A percentile compares a stretch with the other conserved stretches of the same genome.
These are phyloP conservation scores for Eimeria acervulina DNA, from an alignment of 169 alveolate species.

Conservation along the genomic window DNA sequence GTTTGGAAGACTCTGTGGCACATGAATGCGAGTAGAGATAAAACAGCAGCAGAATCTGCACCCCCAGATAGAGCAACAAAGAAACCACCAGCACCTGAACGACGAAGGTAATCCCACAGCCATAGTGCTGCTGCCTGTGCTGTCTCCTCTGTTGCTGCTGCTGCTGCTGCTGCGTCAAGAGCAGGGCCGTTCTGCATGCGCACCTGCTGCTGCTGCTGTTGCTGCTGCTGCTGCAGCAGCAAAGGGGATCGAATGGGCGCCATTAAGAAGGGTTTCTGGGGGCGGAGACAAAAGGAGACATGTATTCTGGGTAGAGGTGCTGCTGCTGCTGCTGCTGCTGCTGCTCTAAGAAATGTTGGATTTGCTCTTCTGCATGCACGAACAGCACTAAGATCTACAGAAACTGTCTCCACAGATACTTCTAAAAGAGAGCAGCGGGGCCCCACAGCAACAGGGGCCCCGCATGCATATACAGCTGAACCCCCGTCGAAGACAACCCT, in stretches of 20 bases:
- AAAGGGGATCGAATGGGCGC: neutral
- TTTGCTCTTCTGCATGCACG: slow-evolving; percentile 84
- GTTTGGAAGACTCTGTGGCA: slow-evolving; percentile 79
- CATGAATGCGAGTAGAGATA: slow-evolving; percentile 69
- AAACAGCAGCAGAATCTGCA: slow-evolving; percentile 88
- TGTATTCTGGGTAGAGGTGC: neutral
- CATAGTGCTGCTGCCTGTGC: slow-evolving; percentile 76
- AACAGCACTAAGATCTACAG: slow-evolving; percentile 90
- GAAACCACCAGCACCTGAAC: slow-evolving; percentile 90
- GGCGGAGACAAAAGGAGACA: too few species aligned
- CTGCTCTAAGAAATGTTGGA: neutral
- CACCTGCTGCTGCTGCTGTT: slow-evolving; percentile 20
- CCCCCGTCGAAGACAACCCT: slow-evolving; percentile 92
- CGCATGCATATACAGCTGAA: slow-evolving; percentile 90
- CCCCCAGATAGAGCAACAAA: slow-evolving; percentile 96
- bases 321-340: slow-evolving; percentile 71
- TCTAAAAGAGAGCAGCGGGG: slow-evolving; percentile 79
- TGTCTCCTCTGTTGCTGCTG: slow-evolving; percentile 28
- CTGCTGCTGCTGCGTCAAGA: neutral
- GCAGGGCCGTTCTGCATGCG: neutral
- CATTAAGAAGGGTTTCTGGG: neutral
- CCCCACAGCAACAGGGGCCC: slow-evolving; percentile 69
- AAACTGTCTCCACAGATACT: slow-evolving; percentile 84
- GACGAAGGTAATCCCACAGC: slow-evolving; percentile 93
- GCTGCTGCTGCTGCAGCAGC: neutral